phyloP scores from a whole-genome alignment of 257 asterid species.

The Capsicum rhomboideum region DNA sequence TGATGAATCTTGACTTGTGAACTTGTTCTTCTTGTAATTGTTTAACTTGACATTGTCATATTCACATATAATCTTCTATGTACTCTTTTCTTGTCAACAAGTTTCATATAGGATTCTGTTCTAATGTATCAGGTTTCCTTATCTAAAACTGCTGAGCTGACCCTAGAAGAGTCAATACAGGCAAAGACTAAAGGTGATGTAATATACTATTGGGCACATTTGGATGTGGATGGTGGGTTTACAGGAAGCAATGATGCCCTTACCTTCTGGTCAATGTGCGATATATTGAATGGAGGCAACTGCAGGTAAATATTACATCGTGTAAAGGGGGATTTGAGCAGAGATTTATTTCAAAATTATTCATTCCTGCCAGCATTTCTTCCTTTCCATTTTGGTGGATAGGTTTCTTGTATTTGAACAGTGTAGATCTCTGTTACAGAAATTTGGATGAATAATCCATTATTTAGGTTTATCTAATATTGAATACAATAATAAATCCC shows the following conservation, averaged over 20 bases:
- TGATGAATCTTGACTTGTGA: background rate
- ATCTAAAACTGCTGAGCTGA: constrained; percentile 66
- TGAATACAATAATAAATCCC: background rate
- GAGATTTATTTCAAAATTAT: background rate
- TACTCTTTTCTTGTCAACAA: background rate
- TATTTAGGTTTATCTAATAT: background rate
- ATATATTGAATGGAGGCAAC: constrained; percentile 85
- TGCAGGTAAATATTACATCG: constrained; percentile 60
- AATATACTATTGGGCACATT: constrained; percentile 73
- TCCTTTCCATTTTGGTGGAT: background rate
- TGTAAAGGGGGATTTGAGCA: background rate
- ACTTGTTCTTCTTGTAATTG: background rate
- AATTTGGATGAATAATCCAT: background rate
- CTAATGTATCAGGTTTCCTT: constrained; percentile 53
- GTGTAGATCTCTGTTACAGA: background rate
- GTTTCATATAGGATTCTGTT: background rate
- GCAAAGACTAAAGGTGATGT: constrained; percentile 71
- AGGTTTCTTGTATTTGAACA: background rate
- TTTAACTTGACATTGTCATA: background rate
- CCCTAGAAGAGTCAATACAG: constrained; percentile 65
- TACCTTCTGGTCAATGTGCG: constrained; percentile 97
- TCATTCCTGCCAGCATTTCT: background rate
- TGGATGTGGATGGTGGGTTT: constrained; percentile 64
- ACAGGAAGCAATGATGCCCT: constrained; percentile 54
- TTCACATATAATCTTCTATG: background rate